Base-by-base conservation (phyloP, 108 stramenopile species). In the Schizochytrium sp. region DNA sequence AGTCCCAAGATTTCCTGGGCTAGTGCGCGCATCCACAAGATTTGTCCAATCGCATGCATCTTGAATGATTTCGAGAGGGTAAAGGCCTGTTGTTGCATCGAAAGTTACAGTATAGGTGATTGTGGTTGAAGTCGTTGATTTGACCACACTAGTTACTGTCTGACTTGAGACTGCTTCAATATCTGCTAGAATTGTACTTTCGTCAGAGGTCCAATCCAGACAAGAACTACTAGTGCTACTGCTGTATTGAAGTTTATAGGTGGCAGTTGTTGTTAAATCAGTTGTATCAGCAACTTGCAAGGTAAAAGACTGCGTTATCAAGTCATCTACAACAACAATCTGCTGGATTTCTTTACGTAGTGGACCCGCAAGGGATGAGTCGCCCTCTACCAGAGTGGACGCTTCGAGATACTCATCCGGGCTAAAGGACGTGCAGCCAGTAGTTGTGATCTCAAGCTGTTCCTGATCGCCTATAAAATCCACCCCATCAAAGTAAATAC, bases 401-500 rank as follows among this genome's bases (percentile, higher is more conserved):
- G 5, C 3, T 10, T 40, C 45, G 15, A 83, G 76, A 7, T 38
- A n/a, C 45, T 50, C 47, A 40, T 83, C 76, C 10, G 76, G 76
- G n/a, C 50, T 0, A 7, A 83, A 42, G 5, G 76, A 10, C 10
- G 76, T 55, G 53, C 76, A 83, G 12, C 3, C 76, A 5, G 76
- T 2, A 2, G 12, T 5, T 10, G 50, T 55, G 8, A 83, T 47
- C 50, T 49, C 50, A 5, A 55, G 53, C 76, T 49, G 76, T 53
- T 10, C 47, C 47, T 2, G 64, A 3, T 69, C 64, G 15, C 89
- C 90, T 55, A 89, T 88, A 45, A 89, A 83, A 41, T 72, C 58
- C 44, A 87, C 89, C n/a, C 92, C 94, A 50, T 93, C 90, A 87
- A 94, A 95, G 92, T 94, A 95, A 3, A 95, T 57, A 40, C 87